Evolutionary conservation across 2,329 filamentous ascomycete genomes (phyloP).

Genomic region (Xylariaceae sp.): DNA sequence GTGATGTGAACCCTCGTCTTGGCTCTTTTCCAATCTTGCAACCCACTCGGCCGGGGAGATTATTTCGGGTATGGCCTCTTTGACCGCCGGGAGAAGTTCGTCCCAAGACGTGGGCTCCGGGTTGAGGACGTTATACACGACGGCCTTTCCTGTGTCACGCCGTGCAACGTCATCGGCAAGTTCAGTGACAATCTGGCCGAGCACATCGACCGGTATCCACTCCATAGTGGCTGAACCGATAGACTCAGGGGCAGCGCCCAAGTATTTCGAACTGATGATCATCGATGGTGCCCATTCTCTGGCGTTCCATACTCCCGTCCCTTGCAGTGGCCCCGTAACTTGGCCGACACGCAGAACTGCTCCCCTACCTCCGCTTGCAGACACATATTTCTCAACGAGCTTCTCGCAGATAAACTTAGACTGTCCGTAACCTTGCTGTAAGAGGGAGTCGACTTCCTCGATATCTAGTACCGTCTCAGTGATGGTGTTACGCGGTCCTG

Average conservation of each 20-base stretch:
- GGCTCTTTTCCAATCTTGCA: slow-evolving; percentile 10
- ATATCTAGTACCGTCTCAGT: slow-evolving; percentile 23
- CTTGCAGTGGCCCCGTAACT: slow-evolving; percentile 24
- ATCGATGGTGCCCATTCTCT: slow-evolving; percentile 30
- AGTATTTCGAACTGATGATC: slow-evolving; percentile 25
- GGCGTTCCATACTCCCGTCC: slow-evolving; percentile 26
- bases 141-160: not conserved
- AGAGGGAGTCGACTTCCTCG: slow-evolving; percentile 12
- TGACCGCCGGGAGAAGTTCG: slow-evolving; percentile 12
- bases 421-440: slow-evolving; percentile 27
- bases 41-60: slow-evolving; percentile 16
- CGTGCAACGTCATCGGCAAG: slow-evolving; percentile 18
- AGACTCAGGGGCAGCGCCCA: slow-evolving; percentile 21
- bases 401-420: slow-evolving; percentile 31
- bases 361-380: slow-evolving; percentile 12
- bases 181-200: slow-evolving; percentile 25
- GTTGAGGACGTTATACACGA: slow-evolving; percentile 20
- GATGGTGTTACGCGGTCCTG: slow-evolving; percentile 10
- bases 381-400: slow-evolving; percentile 24
- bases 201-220: slow-evolving; percentile 29
- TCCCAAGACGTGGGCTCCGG: slow-evolving; percentile 9
- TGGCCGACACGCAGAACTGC: slow-evolving; percentile 31
- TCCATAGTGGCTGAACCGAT: slow-evolving; percentile 24
- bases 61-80: slow-evolving; percentile 5
- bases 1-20: not conserved